phyloP scores from a whole-genome alignment of 192 early-diverging fungal genomes.

The Coemansia biformis region DNA sequence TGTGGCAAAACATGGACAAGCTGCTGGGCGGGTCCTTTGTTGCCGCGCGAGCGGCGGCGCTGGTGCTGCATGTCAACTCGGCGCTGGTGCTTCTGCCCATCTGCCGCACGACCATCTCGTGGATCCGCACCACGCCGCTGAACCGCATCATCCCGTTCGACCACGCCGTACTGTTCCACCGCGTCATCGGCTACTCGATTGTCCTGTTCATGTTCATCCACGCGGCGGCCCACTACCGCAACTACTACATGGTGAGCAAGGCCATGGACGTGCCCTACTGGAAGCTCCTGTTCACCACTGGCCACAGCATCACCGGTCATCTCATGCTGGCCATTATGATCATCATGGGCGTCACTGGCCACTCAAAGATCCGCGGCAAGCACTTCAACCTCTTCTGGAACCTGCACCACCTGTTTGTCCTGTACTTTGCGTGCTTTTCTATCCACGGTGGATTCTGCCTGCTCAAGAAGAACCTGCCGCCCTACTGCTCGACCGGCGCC shows the following conservation, averaged over 20 bases:
- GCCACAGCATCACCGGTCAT: constrained; percentile 78
- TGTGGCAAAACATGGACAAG: too few species aligned
- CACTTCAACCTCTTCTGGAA: constrained; percentile 78
- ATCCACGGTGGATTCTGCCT: constrained; percentile 84
- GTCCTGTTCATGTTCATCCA: too few species aligned
- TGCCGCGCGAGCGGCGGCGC: too few species aligned
- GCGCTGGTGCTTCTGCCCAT: too few species aligned
- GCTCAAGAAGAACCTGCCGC: constrained; percentile 60
- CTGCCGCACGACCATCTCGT: too few species aligned
- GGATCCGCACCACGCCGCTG: too few species aligned
- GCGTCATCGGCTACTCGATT: too few species aligned
- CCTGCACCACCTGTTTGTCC: constrained; percentile 78
- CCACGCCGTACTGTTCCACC: too few species aligned
- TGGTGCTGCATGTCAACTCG: too few species aligned
- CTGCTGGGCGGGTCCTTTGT: too few species aligned
- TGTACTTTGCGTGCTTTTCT: constrained; percentile 74
- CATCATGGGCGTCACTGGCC: constrained; percentile 70
- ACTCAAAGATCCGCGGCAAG: constrained; percentile 50
- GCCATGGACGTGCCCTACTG: constrained; percentile 35
- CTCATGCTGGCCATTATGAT: constrained; percentile 67
- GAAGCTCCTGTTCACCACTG: constrained; percentile 55
- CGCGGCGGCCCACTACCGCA: too few species aligned
- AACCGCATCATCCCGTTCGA: too few species aligned
- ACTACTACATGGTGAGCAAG: constrained; percentile 34
- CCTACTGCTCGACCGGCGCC: constrained; percentile 66